Percentiles rank a stretch among this genome's conserved stretches.
phyloP scores from a whole-genome alignment of 1,284 basidiomycete genomes.

The Ustilago esculenta region DNA sequence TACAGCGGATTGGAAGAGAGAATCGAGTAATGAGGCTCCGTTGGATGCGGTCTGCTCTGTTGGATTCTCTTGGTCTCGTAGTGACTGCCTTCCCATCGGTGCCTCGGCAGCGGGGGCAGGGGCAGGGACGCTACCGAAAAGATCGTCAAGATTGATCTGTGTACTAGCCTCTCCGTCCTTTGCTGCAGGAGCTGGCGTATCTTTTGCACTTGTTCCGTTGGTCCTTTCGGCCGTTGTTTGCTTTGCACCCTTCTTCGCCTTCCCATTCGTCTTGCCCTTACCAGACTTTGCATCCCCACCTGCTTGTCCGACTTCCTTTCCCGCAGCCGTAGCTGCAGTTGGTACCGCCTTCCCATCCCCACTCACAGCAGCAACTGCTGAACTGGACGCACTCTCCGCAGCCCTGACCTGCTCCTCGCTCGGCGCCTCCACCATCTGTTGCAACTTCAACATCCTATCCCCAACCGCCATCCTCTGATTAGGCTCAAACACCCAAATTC shows the following conservation, averaged over 20 bases:
- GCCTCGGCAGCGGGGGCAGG: no score
- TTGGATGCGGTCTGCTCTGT: background rate
- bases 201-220: slow-evolving; percentile 7
- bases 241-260: slow-evolving; percentile 20
- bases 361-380: background rate
- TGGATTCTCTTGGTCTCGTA: no score
- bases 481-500: slow-evolving; percentile 81
- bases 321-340: no score
- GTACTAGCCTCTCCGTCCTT: slow-evolving; percentile 5
- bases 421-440: slow-evolving; percentile 39
- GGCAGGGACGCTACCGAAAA: slow-evolving; percentile 17
- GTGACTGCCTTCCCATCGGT: no score
- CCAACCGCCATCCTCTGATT: slow-evolving; percentile 77
- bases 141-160: slow-evolving; percentile 44
- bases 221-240: slow-evolving; percentile 20
- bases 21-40: slow-evolving; percentile 25
- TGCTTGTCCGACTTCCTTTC: slow-evolving; percentile 9
- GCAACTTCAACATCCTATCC: slow-evolving; percentile 58
- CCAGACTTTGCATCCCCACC: slow-evolving; percentile 12
- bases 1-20: slow-evolving; percentile 28
- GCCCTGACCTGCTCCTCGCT: slow-evolving; percentile 18
- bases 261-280: slow-evolving; percentile 18
- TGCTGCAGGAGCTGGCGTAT: background rate
- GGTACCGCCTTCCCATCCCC: background rate
- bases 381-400: slow-evolving; percentile 7